Conservation (phyloP, 2,329 filamentous ascomycete species). For the Fusarium poae region DNA sequence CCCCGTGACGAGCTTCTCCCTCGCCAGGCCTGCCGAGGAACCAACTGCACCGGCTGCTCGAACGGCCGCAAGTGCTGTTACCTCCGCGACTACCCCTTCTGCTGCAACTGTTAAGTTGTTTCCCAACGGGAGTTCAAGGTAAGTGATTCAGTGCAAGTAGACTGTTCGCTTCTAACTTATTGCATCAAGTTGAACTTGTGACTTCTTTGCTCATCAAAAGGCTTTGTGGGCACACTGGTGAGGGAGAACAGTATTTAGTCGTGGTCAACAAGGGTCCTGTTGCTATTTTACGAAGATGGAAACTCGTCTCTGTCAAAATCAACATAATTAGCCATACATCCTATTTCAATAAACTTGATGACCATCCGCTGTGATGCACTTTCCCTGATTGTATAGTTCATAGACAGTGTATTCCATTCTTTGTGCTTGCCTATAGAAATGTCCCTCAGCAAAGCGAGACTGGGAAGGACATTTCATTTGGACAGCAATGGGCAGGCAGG, state of each 20-base stretch:
- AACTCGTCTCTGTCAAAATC: too few relatives aligned
- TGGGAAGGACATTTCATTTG: too few relatives aligned
- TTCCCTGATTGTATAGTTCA: too few relatives aligned
- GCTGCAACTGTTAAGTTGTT: conserved; percentile 13
- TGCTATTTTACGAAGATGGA: neutral
- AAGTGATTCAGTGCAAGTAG: neutral
- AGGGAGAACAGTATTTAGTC: neutral
- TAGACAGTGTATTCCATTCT: too few relatives aligned
- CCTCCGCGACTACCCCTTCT: conserved; percentile 2
- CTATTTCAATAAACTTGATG: too few relatives aligned
- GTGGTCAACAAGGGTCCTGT: fast-evolving
- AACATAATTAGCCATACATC: too few relatives aligned
- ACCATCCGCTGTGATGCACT: too few relatives aligned
- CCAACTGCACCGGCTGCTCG: neutral
- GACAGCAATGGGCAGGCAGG: too few relatives aligned
- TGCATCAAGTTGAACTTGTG: fast-evolving
- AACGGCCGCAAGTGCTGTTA: conserved; percentile 9
- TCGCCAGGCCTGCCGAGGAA: conserved; percentile 4
- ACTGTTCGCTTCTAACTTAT: fast-evolving
- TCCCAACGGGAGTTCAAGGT: neutral
- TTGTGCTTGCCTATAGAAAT: too few relatives aligned
- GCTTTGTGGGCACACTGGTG: too few relatives aligned
- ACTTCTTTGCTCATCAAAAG: fast-evolving
- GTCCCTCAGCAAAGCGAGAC: too few relatives aligned
- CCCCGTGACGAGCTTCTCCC: conserved; percentile 6